Evolutionary conservation across 2,329 filamentous ascomycete species (phyloP), one percentile per base, ranked within the genome.

Genomic region (Alternaria brassicae): DNA sequence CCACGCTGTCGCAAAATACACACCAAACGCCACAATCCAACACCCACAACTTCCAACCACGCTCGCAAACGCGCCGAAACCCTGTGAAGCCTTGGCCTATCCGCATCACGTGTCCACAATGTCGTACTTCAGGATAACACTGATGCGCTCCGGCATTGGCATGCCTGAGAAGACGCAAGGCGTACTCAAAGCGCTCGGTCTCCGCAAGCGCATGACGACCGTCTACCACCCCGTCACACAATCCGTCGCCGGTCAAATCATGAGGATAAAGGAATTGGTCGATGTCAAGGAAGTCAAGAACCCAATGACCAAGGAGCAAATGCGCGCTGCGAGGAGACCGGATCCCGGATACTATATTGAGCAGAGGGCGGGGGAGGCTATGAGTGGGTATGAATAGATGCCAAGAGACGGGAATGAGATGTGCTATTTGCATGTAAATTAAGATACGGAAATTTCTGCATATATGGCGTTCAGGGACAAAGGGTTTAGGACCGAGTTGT

Each of bases 251-350:
- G 93, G 93, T 75, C 92, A 96, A 82, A 92, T 97, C 73, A 90
- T 97, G 84, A 90, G 90, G 79, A 92, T 97, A 70, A 97, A 97
- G 83, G 93, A 97, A 81, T 83, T 97, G 63, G 91, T 97, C 44
- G 84, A 87, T 53, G 92, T 97, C 34, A 83, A 88, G 67, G 93
- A 96, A 81, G 92, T 96, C 42, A 87, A 89, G 32, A 77, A 80
- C 62, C 78, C 84, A 30, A 76, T 92, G 79, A 89, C 84, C 7
- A 86, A 87, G 74, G 79, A 81, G 56, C 86, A 96, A 81, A 84
- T 96, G 72, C 88, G 88, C 80, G 86, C 84, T 51, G 83, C 86
- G 79, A 82, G 93, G 77, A 88, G 85, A 78, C 92, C 93, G 3
- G 91, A 94, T 61, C 82, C 84, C 1, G 93, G 93, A 2, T 97